Base-by-base conservation (phyloP, 83 land plant species). In the Picea abies region DNA sequence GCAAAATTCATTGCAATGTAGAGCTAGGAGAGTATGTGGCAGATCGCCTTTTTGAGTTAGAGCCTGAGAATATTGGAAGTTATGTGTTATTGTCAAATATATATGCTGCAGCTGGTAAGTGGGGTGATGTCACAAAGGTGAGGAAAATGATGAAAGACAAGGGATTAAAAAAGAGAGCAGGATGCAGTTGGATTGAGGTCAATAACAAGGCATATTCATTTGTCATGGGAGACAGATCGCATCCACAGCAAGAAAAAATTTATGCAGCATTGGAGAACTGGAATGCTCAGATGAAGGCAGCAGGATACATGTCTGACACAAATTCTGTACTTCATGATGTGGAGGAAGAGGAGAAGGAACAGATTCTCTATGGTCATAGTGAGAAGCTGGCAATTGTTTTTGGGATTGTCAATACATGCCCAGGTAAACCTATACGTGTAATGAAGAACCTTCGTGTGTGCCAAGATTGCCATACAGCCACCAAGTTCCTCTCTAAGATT, bases 1-100 rank as follows among this genome's bases (percentile, higher is more conserved):
- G 91, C 68, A 81, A 85, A 41, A 78, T 83, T 3, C 60, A 56
- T 56, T 56, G 60, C 60, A 56, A 56, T 56, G 12, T 56, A 56
- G 60, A 56, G 60, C 60, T 56, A 56, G 60, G 60, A 12, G 60
- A 56, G 60, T 56, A 56, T 56, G 60, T 56, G 3, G 60, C 60
- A 10, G 60, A 12, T 56, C 60, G 60, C 15, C 60, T 56, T 56
- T 56, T 56, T 56, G 60, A 56, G 16, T 56, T 56, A 56, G 60
- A 56, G 60, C 60, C 60, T 56, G 14, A 56, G 60, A 56, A 56
- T 56, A 56, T 56, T 56, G 60, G 60, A 56, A 56, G 60, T 56
- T 56, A 56, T 56, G 60, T 56, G 15, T 16, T 56, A 56, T 56
- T 56, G 60, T 56, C 60, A 56, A 56, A 56, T 56, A 56, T 56